Evolutionary conservation across 805 yeast species (phyloP), one percentile per base, ranked within the genome.

Genomic region (Metschnikowia dekortorum): DNA sequence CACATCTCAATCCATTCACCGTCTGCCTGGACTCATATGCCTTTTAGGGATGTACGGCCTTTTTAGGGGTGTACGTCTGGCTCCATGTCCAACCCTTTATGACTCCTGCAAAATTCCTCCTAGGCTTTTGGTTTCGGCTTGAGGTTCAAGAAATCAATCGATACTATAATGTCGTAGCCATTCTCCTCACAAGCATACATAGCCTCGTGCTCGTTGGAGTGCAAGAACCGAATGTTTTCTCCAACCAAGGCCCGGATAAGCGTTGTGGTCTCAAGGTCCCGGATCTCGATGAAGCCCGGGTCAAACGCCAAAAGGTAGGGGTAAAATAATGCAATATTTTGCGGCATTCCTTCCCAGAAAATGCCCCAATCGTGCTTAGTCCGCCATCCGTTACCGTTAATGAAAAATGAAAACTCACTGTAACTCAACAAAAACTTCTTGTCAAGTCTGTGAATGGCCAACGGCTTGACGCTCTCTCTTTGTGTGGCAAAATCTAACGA

Each of bases 311-410:
- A 71, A 48, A 94, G 74, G 63, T 90, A 92, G 3, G 99, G 99
- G 70, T 91, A 92, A 80, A 96, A 89, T 42, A 94, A 76, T 14
- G 97, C 95, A 66, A 94, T 89, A 53, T 85, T 83, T 62, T 87
- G 94, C 6, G 99, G 98, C 46, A 84, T 80, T 35, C 98, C 97
- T 70, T 94, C 98, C 99, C 99, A 94, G 63, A 87, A 84, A 47
- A 94, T 85, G 56, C 91, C 86, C 91, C 96, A 91, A 46, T 89
- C 92, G 40, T 94, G 89, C 55, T 91, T 82, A 16, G 95, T 85
- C 59, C 97, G 80, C 99, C 99, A 94, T 26, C 99, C 99, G 66
- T 91, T 91, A 52, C 87, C 80, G 62, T 94, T 91, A 59, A 94
- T 95, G 68, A 88, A 90, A 67, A 94, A 94, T 43, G 97, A 92